These are phyloP conservation scores for Acanthamoeba triangularis DNA, from an alignment of 208 protist genomes.

Conservation along the genomic window DNA sequence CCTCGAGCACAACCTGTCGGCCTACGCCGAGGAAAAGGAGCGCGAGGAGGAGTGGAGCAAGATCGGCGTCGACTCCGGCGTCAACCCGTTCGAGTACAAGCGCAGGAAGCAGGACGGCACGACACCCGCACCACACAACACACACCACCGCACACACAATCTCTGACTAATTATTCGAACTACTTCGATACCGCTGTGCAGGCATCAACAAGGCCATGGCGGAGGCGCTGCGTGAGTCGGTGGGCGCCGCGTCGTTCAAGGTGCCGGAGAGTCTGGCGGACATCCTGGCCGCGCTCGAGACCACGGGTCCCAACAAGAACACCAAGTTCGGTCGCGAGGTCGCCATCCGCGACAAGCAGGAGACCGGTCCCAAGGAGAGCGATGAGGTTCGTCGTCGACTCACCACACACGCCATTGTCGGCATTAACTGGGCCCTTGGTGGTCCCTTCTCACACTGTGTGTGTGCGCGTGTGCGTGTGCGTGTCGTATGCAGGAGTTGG, in stretches of 20 bases:
- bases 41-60: constrained; percentile 80
- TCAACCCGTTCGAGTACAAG: constrained; percentile 68
- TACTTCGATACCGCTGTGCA: no score
- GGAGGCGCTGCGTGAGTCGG: constrained; percentile 38
- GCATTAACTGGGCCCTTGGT: no score
- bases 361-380: constrained; percentile 29
- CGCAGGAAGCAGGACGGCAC: constrained; percentile 1
- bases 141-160: not conserved
- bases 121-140: not conserved
- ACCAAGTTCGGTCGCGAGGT: constrained; percentile 57
- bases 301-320: not conserved
- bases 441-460: no score
- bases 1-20: constrained; percentile 82
- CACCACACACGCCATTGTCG: no score
- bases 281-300: constrained; percentile 31
- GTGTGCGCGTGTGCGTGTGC: not conserved
- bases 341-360: constrained; percentile 41
- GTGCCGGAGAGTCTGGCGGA: constrained; percentile 45
- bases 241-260: constrained; percentile 27
- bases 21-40: constrained; percentile 79
- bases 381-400: constrained; percentile 19
- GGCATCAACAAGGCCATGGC: constrained; percentile 43
- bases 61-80: constrained; percentile 75
- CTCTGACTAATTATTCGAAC: no score
- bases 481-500: constrained; percentile 76